These are phyloP conservation scores for Daedaleopsis nitida DNA, from an alignment of 768 basidiomycete species.

Conservation along the genomic window DNA sequence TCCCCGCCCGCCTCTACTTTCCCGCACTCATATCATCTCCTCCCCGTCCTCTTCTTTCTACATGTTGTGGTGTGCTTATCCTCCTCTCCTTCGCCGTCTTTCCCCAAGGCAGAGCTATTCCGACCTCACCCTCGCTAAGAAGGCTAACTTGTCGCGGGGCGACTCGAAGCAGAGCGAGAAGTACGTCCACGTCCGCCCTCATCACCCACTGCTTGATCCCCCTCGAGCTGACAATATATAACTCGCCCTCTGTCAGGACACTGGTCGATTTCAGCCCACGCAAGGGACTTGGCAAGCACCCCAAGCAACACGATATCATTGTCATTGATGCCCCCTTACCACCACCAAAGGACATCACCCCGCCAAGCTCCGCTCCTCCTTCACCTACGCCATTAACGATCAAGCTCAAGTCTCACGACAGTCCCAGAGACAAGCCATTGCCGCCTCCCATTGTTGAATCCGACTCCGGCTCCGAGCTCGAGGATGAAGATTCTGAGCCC, in stretches of 20 bases:
- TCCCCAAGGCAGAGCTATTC: slow-evolving; percentile 9
- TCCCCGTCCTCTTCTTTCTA: neutral
- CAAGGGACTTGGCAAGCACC: neutral
- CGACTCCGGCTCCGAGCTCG: neutral
- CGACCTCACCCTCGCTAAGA: slow-evolving; percentile 9
- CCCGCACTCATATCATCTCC: slow-evolving; percentile 17
- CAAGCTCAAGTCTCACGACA: neutral
- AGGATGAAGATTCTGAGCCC: neutral
- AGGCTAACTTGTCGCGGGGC: slow-evolving; percentile 4
- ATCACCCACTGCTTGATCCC: neutral
- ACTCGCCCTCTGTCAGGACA: slow-evolving; percentile 4
- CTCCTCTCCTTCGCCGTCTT: slow-evolving; percentile 11
- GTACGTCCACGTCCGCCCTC: neutral
- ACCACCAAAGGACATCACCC: slow-evolving; percentile 10
- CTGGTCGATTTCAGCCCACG: neutral
- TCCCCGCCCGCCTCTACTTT: slow-evolving; percentile 5
- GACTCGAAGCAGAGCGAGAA: slow-evolving; percentile 12
- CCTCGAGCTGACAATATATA: neutral
- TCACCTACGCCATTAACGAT: neutral
- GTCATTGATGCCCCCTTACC: slow-evolving; percentile 14
- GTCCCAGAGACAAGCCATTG: neutral
- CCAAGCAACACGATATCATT: neutral
- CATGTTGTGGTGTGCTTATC: slow-evolving; percentile 11
- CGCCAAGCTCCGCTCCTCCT: neutral
- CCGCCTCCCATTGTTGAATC: neutral